Base-by-base conservation (phyloP, 108 stramenopile species). In the Bacterosira constricta region DNA sequence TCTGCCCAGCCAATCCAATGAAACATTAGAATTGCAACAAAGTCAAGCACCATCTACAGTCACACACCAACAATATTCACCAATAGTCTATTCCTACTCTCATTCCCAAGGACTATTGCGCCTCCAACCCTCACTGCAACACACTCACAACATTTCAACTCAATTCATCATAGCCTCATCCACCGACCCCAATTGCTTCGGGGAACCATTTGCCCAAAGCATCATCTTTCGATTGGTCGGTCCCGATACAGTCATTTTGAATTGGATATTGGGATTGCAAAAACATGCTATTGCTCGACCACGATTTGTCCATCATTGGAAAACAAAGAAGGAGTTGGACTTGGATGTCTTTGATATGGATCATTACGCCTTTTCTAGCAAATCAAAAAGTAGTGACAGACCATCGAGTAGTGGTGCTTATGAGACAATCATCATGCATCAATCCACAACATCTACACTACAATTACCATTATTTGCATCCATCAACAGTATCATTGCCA, bases 131-230 rank as follows among this genome's bases (percentile, higher is more conserved):
- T 59, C 75, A 0, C 64, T 85, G 32, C 68, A 47, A 30, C 58
- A 70, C 55, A 23, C 36, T 3, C 80, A 85, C 52, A 79, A 83
- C 42, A 63, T 88, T 38, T 69, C 81, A 1, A 75, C 83, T 1
- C 92, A 90, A 66, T 77, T 83, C 35, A 71, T 91, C 11, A 45
- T 82, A 11, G 64, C 88, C 6, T 84, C 89, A 27, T 59, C 79
- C 0, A 34, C 55, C 9, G 89, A 93, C 58, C 36, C 65, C 4
- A 39, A 72, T 26, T 94, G 93, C 63, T 94, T 91, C 50, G 93
- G 93, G 9, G 89, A 90, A 62, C 86, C 88, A 21, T 84, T 89
- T 53, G 41, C 91, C 12, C 89, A 90, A 74, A 63, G 62, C 0
- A 67, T 86, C 20, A 54, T 84, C 4, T 76, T 82, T 53, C 29